These are phyloP conservation scores for Leccinum pellstonianum DNA, from an alignment of 768 basidiomycete species.

Conservation along the genomic window DNA sequence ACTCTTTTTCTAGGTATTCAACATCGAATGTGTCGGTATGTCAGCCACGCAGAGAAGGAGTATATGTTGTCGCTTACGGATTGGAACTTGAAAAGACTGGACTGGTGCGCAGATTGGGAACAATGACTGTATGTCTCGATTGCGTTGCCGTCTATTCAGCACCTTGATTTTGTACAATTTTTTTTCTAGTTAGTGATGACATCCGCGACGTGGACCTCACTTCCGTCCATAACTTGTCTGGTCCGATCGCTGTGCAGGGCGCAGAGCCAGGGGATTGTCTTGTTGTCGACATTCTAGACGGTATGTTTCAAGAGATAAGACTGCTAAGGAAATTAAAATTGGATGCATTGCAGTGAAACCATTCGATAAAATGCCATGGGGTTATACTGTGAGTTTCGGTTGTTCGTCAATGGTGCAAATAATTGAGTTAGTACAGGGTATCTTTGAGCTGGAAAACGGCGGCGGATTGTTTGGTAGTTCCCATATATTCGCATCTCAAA, in stretches of 20 bases:
- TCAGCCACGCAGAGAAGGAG: neutral
- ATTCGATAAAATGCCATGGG: slow-evolving; percentile 80
- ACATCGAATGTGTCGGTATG: slow-evolving; percentile 66
- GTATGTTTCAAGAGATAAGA: slow-evolving; percentile 31
- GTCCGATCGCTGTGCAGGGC: slow-evolving; percentile 71
- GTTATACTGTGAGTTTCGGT: slow-evolving; percentile 54
- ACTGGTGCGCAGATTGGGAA: slow-evolving; percentile 79
- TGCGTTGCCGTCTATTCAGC: neutral
- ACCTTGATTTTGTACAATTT: neutral
- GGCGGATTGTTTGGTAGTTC: slow-evolving; percentile 66
- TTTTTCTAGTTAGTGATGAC: slow-evolving; percentile 57
- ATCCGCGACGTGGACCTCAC: slow-evolving; percentile 62
- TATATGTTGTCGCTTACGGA: neutral
- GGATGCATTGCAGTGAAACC: slow-evolving; percentile 45
- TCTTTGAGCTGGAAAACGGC: slow-evolving; percentile 72
- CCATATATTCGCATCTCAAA: neutral
- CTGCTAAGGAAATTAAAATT: neutral
- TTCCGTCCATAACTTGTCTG: slow-evolving; percentile 72
- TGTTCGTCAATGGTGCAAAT: neutral
- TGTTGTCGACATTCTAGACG: slow-evolving; percentile 78
- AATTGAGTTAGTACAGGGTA: slow-evolving; percentile 46
- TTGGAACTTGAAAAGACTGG: slow-evolving; percentile 51
- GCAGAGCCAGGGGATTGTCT: slow-evolving; percentile 79
- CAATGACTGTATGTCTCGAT: slow-evolving; percentile 54
- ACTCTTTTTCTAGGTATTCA: slow-evolving; percentile 51